Evolutionary conservation across 108 stramenopile genomes (phyloP), one percentile per base, ranked within the genome.

Genomic region (Cyclotella kingstonii): DNA sequence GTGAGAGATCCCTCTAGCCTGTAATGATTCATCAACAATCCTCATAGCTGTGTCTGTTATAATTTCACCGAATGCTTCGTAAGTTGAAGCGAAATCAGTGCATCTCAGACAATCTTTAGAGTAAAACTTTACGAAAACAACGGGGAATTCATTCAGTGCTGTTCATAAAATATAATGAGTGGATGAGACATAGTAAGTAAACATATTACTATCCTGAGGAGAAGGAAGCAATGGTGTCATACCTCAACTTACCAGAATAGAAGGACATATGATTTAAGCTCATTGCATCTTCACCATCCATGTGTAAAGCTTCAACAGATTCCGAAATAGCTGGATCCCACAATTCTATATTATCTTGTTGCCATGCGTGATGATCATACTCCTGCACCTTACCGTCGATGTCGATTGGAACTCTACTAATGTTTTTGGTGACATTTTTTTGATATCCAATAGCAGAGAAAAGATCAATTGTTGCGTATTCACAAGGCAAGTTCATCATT

Each of bases 401-500:
- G 46, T 84, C 80, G 31, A 87, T 41, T n/a, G 81, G 78, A 78
- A 84, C 84, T 77, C 85, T 90, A 9, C 77, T 66, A 12, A 91
- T 76, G 27, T 91, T 82, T 50, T 66, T 58, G 15, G 84, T 88
- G 19, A 91, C 55, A 49, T 89, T 86, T 77, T 86, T 75, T 39
- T 68, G 64, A 65, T 77, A 81, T 18, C 89, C 89, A 2, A 78
- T 40, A 7, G 72, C 42, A 1, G 72, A 65, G 28, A 49, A 83
- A 23, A 90, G 81, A 68, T 91, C 91, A 36, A 95, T 70, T n/a
- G 87, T 79, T 1, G 88, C 84, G 49, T 81, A 90, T 5, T 93
- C 91, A 53, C 95, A 95, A 27, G 77, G 80, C 27, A 95, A 41
- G 62, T 90, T 89, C 78, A 86, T 72, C 89, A 90, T 87, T 36